A percentile compares a stretch with the other conserved stretches of the same genome.
These are phyloP conservation scores for Tripterygium wilfordii DNA, from an alignment of 177 flowering plant genomes.

Conservation along the genomic window DNA sequence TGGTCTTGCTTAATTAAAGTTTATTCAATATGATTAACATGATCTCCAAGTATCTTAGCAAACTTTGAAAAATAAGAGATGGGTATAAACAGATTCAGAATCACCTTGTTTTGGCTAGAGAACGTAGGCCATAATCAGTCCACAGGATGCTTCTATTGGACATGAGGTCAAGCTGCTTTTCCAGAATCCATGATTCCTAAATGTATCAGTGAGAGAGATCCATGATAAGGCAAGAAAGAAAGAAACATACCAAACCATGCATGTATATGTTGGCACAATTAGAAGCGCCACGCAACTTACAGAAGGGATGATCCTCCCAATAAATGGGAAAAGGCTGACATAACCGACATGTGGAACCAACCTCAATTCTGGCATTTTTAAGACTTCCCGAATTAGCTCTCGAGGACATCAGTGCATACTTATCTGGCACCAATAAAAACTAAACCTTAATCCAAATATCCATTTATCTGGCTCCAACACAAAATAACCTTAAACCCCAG, in stretches of 20 bases:
- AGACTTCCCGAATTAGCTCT: conserved; percentile 70
- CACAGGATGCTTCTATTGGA: conserved; percentile 76
- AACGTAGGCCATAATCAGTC: conserved; percentile 84
- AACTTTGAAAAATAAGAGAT: neutral
- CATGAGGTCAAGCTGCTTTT: conserved; percentile 83
- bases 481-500: no score
- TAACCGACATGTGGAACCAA: conserved; percentile 95
- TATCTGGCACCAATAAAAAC: no score
- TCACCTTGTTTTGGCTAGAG: conserved; percentile 90
- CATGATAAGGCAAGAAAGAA: neutral
- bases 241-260: neutral
- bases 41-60: no score
- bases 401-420: no score
- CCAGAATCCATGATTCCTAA: conserved; percentile 81
- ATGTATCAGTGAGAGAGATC: no score
- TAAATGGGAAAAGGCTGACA: conserved; percentile 94
- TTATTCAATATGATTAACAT: neutral
- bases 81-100: neutral
- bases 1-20: conserved; percentile 1
- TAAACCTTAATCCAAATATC: no score
- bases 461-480: no score
- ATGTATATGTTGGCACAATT: no score
- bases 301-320: conserved; percentile 70
- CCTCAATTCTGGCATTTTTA: conserved; percentile 53
- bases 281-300: conserved; percentile 38